Evolutionary conservation across 495 filamentous ascomycete species (phyloP).

Genomic region (Penicillium arizonense): DNA sequence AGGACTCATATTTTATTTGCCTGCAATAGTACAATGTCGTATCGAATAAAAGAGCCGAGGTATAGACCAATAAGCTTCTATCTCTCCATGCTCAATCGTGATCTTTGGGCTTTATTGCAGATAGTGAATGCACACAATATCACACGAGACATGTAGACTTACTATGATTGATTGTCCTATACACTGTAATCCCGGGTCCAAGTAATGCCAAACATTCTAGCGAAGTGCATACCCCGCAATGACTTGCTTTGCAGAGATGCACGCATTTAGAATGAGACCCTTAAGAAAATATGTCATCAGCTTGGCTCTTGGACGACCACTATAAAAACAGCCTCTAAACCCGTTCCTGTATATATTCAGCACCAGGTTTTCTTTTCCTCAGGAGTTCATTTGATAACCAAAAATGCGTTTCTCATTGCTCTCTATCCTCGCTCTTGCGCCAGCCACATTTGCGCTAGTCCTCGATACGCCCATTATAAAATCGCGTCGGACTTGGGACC

Average conservation of each 20-base stretch:
- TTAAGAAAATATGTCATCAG: not conserved
- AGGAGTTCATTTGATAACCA: not conserved
- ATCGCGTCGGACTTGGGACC: constrained; percentile 1
- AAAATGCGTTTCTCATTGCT: constrained; percentile 1
- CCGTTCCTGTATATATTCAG: not conserved
- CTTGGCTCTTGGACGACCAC: not conserved
- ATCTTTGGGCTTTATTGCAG: not conserved
- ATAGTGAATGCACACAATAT: not conserved
- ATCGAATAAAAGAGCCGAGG: not conserved
- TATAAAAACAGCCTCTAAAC: not conserved
- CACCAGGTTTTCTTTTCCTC: not conserved
- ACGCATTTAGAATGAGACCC: not conserved
- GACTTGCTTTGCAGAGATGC: not conserved
- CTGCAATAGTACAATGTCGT: not conserved
- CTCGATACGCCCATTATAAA: not conserved
- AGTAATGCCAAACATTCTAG: not conserved
- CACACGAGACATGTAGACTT: not conserved
- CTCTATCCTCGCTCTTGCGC: not conserved
- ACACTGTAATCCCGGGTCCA: not conserved
- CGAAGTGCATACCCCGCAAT: not conserved
- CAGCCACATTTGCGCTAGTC: not conserved
- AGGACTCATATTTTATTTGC: not conserved
- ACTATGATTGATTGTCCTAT: not conserved
- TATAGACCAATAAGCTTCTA: not conserved
- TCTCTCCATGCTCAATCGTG: not conserved